phyloP scores from a whole-genome alignment of 441 rosid genomes.

The Euphorbia neoarborescens region DNA sequence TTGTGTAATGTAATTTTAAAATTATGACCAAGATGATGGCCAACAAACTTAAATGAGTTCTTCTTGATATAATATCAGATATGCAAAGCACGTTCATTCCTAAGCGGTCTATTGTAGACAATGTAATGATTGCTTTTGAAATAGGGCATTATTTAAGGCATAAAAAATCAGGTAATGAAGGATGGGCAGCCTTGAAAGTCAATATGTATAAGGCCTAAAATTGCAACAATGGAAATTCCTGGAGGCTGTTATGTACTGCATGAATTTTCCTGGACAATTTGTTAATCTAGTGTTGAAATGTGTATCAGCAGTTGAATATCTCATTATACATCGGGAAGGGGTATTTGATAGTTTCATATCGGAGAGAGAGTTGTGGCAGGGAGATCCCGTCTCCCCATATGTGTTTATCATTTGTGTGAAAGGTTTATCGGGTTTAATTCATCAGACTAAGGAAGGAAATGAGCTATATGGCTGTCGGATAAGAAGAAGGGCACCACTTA shows the following conservation, averaged over 20 bases:
- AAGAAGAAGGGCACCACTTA: too few relatives aligned
- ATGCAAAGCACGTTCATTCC: background rate
- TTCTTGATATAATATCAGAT: background rate
- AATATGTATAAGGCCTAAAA: background rate
- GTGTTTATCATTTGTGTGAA: background rate
- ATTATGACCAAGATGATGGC: background rate
- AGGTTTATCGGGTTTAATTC: background rate
- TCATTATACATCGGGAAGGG: background rate
- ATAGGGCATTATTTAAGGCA: background rate
- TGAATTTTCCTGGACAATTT: background rate
- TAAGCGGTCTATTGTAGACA: background rate
- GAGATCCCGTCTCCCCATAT: background rate
- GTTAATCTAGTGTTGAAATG: background rate
- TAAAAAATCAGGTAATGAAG: accelerated
- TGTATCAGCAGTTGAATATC: background rate
- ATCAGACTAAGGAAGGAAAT: too few relatives aligned
- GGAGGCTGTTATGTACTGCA: background rate
- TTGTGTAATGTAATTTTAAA: background rate
- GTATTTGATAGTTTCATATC: background rate
- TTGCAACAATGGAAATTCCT: background rate
- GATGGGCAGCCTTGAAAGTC: background rate
- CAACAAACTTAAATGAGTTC: background rate
- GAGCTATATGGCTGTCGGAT: too few relatives aligned
- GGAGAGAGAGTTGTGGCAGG: background rate
- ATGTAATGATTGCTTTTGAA: background rate